These are phyloP conservation scores for Cryphonectria carpinicola DNA, from an alignment of 2,329 filamentous ascomycete species.

Conservation along the genomic window DNA sequence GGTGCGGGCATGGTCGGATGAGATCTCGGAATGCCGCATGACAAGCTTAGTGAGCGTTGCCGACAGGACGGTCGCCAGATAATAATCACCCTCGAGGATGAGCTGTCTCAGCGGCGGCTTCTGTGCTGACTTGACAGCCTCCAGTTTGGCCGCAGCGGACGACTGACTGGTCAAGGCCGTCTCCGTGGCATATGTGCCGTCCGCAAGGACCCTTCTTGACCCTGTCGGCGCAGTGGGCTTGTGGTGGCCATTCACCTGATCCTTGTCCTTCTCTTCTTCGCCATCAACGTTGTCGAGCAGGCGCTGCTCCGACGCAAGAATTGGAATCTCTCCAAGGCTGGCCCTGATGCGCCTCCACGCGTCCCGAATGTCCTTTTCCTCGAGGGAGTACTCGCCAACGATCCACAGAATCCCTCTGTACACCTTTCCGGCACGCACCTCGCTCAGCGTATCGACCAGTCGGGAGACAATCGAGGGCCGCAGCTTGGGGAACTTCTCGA, in stretches of 20 bases:
- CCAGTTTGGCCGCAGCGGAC: slow-evolving; percentile 84
- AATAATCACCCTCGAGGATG: slow-evolving; percentile 97
- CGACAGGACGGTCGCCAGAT: slow-evolving; percentile 91
- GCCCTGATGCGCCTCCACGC: slow-evolving; percentile 96
- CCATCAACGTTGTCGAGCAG: slow-evolving; percentile 84
- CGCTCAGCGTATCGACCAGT: slow-evolving; percentile 85
- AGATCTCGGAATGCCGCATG: slow-evolving; percentile 95
- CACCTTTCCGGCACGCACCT: slow-evolving; percentile 95
- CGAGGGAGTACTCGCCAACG: slow-evolving; percentile 93
- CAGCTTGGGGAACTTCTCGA: slow-evolving; percentile 94
- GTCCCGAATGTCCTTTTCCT: slow-evolving; percentile 91
- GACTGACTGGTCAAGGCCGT: slow-evolving; percentile 93
- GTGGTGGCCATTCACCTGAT: slow-evolving; percentile 78
- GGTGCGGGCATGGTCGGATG: slow-evolving; percentile 80
- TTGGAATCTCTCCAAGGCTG: slow-evolving; percentile 94
- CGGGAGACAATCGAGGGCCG: slow-evolving; percentile 85
- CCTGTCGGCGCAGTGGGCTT: slow-evolving; percentile 78
- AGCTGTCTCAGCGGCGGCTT: slow-evolving; percentile 94
- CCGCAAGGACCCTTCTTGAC: slow-evolving; percentile 88
- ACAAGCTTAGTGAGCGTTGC: slow-evolving; percentile 96
- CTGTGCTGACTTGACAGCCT: slow-evolving; percentile 95
- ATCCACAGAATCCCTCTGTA: slow-evolving; percentile 98
- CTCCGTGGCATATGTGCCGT: slow-evolving; percentile 97
- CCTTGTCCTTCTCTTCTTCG: slow-evolving; percentile 59
- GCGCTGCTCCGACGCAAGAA: slow-evolving; percentile 91